Conservation (phyloP, 176 grass and related monocot genomes). For the Thalia dealbata region DNA sequence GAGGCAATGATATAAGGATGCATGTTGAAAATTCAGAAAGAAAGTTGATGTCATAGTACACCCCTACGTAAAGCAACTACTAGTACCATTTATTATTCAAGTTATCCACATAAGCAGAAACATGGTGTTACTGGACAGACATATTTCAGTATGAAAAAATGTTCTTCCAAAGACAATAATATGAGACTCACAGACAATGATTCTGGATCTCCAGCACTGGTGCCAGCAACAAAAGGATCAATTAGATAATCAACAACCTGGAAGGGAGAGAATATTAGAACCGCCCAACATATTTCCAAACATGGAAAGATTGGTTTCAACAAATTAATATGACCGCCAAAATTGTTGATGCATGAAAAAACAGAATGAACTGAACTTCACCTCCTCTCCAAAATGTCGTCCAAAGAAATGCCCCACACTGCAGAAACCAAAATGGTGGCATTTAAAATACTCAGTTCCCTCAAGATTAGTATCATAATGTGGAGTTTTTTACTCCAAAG, state of each 20-base stretch:
- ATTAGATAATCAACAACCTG: conserved; percentile 94
- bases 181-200: conserved; percentile 71
- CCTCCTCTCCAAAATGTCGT: conserved; percentile 95
- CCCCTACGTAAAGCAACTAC: neutral
- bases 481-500: neutral
- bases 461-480: neutral
- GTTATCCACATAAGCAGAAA: neutral
- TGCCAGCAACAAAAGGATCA: conserved; percentile 97
- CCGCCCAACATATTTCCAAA: neutral
- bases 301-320: neutral
- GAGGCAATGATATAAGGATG: neutral
- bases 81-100: neutral
- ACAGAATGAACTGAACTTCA: conserved; percentile 7
- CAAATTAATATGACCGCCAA: neutral
- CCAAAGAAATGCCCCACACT: conserved; percentile 81
- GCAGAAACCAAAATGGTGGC: conserved; percentile 25
- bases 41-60: neutral
- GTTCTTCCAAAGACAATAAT: neutral
- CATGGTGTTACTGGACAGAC: neutral
- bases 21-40: neutral
- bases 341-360: neutral
- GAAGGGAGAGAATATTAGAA: conserved; percentile 20
- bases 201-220: conserved; percentile 82
- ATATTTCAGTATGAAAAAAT: conserved; percentile 11
- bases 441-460: conserved; percentile 24